These are phyloP conservation scores for Neurospora africana DNA, from an alignment of 495 filamentous ascomycete genomes.

Conservation along the genomic window DNA sequence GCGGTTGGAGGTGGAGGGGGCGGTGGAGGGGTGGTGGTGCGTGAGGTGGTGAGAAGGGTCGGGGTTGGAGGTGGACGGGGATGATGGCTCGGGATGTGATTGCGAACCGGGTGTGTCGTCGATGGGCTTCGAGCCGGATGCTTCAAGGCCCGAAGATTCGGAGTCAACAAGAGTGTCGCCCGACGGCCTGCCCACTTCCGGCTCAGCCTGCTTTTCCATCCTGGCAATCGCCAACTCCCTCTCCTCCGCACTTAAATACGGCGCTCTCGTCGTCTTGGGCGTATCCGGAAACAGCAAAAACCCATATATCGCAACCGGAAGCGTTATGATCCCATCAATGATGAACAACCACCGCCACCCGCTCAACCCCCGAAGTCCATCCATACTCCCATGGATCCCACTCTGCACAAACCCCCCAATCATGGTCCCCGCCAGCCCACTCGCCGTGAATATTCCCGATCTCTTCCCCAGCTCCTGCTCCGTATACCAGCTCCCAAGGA, in stretches of 20 bases:
- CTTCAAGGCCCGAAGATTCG: neutral
- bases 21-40: slow-evolving; percentile 6
- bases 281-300: slow-evolving; percentile 51
- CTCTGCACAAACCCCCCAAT: slow-evolving; percentile 48
- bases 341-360: slow-evolving; percentile 65
- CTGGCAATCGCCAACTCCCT: slow-evolving; percentile 35
- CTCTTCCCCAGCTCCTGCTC: slow-evolving; percentile 54
- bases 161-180: neutral
- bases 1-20: slow-evolving; percentile 12
- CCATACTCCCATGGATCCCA: slow-evolving; percentile 42
- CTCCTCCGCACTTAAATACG: slow-evolving; percentile 36
- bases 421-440: slow-evolving; percentile 42
- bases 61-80: neutral
- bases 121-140: neutral
- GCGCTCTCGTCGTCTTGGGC: slow-evolving; percentile 41
- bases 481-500: slow-evolving; percentile 60
- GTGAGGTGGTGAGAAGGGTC: neutral
- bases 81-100: neutral
- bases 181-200: neutral
- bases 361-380: slow-evolving; percentile 39
- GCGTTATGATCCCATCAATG: slow-evolving; percentile 39
- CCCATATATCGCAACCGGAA: slow-evolving; percentile 51
- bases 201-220: neutral
- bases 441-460: slow-evolving; percentile 42
- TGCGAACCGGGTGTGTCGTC: neutral